Evolutionary conservation across 768 basidiomycete genomes (phyloP).

Genomic region (Panus rudis): DNA sequence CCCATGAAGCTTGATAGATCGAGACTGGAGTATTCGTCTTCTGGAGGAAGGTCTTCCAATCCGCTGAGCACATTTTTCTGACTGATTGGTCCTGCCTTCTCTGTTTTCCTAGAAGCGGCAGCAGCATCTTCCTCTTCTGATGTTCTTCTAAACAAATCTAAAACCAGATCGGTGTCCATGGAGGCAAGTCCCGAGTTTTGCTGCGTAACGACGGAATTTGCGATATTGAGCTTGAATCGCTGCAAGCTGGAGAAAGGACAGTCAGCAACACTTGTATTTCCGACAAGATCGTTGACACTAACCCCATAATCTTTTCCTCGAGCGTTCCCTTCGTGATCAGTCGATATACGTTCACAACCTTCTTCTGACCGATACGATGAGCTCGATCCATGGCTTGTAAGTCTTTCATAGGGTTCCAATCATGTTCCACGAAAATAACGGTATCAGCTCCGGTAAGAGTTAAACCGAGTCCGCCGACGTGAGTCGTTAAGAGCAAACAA

Average conservation of each 20-base stretch:
- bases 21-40: conserved; percentile 87
- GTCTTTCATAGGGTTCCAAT: conserved; percentile 99
- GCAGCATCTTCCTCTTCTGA: conserved; percentile 67
- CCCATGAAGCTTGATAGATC: conserved; percentile 86
- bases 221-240: conserved; percentile 98
- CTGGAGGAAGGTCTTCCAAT: conserved; percentile 84
- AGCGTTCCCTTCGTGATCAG: conserved; percentile 94
- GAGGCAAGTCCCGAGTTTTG: conserved; percentile 90
- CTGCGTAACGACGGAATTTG: conserved; percentile 93
- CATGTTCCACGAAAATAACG: conserved; percentile 98
- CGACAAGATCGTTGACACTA: conserved; percentile 22
- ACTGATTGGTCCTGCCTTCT: conserved; percentile 46
- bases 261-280: conserved; percentile 3
- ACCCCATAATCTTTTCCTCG: conserved; percentile 99
- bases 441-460: conserved; percentile 98
- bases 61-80: conserved; percentile 86
- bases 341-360: conserved; percentile 97
- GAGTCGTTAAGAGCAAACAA: conserved; percentile 90
- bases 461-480: conserved; percentile 92
- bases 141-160: conserved; percentile 86
- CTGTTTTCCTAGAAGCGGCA: conserved; percentile 45
- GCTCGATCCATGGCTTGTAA: conserved; percentile 99
- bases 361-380: conserved; percentile 96
- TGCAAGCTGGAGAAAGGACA: conserved; percentile 56
- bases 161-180: conserved; percentile 96